phyloP scores from a whole-genome alignment of 2,329 filamentous ascomycete genomes.

The Bisporella sp. region DNA sequence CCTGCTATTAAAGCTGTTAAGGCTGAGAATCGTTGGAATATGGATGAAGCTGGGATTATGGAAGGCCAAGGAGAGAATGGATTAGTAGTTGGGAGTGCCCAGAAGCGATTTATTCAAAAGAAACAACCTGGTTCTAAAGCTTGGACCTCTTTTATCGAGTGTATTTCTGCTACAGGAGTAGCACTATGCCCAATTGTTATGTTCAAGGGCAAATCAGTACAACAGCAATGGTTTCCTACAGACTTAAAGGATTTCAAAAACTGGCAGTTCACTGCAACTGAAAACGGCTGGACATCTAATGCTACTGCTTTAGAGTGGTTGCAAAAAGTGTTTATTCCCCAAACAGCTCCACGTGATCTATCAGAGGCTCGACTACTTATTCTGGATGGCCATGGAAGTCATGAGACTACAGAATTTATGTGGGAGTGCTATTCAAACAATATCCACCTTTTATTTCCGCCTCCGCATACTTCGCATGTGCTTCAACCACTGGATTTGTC shows the following conservation, averaged over 20 bases:
- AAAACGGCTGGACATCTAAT: constrained; percentile 7
- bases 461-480: neutral
- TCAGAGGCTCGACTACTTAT: constrained; percentile 1
- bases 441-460: neutral
- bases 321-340: constrained; percentile 1
- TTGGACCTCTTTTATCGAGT: constrained; percentile 3
- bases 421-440: neutral
- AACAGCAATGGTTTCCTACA: constrained; percentile 5
- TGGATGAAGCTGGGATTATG: constrained; percentile 4
- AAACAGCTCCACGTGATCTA: neutral
- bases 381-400: constrained; percentile 3
- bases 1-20: constrained; percentile 1
- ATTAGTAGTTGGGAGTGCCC: neutral
- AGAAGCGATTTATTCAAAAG: constrained; percentile 1
- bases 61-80: neutral
- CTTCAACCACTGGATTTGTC: constrained; percentile 1
- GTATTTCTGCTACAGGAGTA: neutral
- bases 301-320: constrained; percentile 6
- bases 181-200: constrained; percentile 4
- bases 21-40: constrained; percentile 2
- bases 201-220: constrained; percentile 6
- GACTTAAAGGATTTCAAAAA: neutral
- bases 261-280: constrained; percentile 2
- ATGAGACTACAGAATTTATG: constrained; percentile 2
- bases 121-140: constrained; percentile 2